A percentile compares a stretch with the other conserved stretches of the same genome.
Evolutionary conservation across 192 early-diverging fungal species (phyloP).

Genomic region (Coemansia sp.): DNA sequence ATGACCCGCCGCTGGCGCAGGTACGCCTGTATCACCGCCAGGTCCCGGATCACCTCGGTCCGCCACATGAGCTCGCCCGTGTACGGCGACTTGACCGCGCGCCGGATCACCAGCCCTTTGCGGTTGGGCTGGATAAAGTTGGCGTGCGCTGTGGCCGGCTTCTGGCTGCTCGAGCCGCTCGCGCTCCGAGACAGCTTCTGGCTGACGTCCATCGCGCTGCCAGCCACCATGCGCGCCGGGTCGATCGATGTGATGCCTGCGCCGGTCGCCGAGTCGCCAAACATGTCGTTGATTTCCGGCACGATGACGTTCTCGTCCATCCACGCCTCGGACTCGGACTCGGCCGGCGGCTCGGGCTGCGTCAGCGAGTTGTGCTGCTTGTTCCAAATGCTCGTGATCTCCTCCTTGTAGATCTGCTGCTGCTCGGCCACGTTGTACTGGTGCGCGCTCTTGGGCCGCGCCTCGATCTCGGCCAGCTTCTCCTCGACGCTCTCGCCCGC

Average conservation of each 20-base stretch:
- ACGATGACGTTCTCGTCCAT: constrained; percentile 44
- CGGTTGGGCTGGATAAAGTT: constrained; percentile 45
- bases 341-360: constrained; percentile 49
- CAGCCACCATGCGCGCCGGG: constrained; percentile 17
- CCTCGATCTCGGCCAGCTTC: constrained; percentile 78
- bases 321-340: constrained; percentile 23
- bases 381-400: constrained; percentile 94
- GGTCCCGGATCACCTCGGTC: constrained; percentile 78
- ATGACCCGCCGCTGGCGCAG: constrained; percentile 79
- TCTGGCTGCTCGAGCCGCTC: background rate
- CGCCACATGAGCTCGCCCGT: constrained; percentile 72
- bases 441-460: constrained; percentile 77
- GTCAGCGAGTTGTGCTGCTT: constrained; percentile 73
- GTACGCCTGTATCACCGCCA: constrained; percentile 86
- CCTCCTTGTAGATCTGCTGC: constrained; percentile 90
- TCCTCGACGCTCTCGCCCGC: constrained; percentile 82
- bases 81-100: constrained; percentile 44
- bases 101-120: constrained; percentile 41
- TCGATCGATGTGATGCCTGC: constrained; percentile 13
- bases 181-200: constrained; percentile 13
- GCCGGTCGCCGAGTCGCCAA: constrained; percentile 36
- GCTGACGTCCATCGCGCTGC: constrained; percentile 41
- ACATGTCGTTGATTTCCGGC: constrained; percentile 47
- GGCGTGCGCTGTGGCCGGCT: constrained; percentile 28
- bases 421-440: constrained; percentile 90